Evolutionary conservation across 225 moss, liverwort and hornwort genomes (phyloP), one percentile per base, ranked within the genome.

Genomic region (Marchantia polymorpha): DNA sequence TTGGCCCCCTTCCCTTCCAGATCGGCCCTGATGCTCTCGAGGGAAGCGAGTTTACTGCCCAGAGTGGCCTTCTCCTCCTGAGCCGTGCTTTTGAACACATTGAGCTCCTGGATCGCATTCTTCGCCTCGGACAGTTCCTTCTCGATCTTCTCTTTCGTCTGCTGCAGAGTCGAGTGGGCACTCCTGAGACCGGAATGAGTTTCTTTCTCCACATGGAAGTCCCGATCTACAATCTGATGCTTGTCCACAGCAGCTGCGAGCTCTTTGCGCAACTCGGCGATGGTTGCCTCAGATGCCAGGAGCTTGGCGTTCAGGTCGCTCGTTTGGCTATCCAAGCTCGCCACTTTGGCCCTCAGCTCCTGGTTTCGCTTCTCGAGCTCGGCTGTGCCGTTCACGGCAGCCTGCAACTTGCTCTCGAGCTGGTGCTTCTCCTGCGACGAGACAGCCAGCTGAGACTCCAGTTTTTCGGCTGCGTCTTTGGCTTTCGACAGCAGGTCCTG

Each of bases 231-330:
- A 20, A 0, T 51, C 47, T 78, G 49, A 48, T 59, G 47, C 64
- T 65, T 65, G 7, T 66, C 65, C 12, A 52, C 46, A 8, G 68
- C 27, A 29, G 23, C 68, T 29, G 52, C 30, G 0, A 68, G 53
- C 53, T 78, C 52, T 39, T 55, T 67, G 54, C 68, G 68, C 78
- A 78, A 22, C 7, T 67, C 78, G 13, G 53, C 26, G 0, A 69
- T 17, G 2, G 27, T n/a, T 11, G 13, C 49, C 20, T 64, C 77
- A 1, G 60, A 53, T 8, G 26, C 14, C 22, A 0, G 23, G 22
- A 77, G 77, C 48, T 25, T 77, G 20, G 61, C 61, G 12, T 48
- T 77, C 31, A 77, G 77, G 17, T 64, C 50, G 64, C 22, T 77
- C 16, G 48, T 64, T 54, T 64, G 48, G n/a, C 48, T n/a, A 15